Percentiles rank a stretch among this genome's conserved stretches.
phyloP scores from a whole-genome alignment of 805 yeast genomes.

The Cephaloascus fragrans region DNA sequence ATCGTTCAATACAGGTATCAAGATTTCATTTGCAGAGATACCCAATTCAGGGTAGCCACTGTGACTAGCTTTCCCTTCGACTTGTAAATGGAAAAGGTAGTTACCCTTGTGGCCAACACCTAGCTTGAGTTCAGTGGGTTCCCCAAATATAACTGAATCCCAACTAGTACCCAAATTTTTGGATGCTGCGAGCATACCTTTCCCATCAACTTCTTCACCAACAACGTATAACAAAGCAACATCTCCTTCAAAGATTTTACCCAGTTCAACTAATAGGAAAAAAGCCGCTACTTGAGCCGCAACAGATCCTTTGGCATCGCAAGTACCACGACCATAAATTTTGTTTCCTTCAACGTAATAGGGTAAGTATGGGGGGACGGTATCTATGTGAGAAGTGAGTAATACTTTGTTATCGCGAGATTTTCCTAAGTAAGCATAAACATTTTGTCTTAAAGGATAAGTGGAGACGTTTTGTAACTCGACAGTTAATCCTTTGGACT shows the following conservation, averaged over 20 bases:
- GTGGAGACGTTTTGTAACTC: conserved; percentile 28
- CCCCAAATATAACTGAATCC: conserved; percentile 62
- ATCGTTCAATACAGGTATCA: conserved; percentile 39
- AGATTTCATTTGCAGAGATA: conserved; percentile 46
- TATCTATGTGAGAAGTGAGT: conserved; percentile 59
- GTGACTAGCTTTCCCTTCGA: conserved; percentile 53
- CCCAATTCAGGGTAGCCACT: conserved; percentile 68
- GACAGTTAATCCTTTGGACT: conserved; percentile 38
- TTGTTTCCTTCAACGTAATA: conserved; percentile 36
- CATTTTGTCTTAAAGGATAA: conserved; percentile 28
- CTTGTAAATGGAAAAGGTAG: conserved; percentile 27
- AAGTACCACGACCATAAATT: conserved; percentile 58
- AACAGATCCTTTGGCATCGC: conserved; percentile 66
- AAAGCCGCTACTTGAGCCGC: conserved; percentile 52
- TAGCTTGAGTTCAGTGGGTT: conserved; percentile 61
- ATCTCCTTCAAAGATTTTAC: conserved; percentile 40
- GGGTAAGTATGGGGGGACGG: conserved; percentile 59
- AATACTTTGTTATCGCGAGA: conserved; percentile 36
- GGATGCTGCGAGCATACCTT: conserved; percentile 46
- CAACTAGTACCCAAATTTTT: conserved; percentile 31
- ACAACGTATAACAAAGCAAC: conserved; percentile 51
- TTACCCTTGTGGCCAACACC: conserved; percentile 67
- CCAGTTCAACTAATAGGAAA: conserved; percentile 29
- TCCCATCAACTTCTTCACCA: conserved; percentile 63
- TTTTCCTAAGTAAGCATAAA: conserved; percentile 46